Conservation (phyloP, 768 basidiomycete genomes). For the Phlebiopsis flavidoalba region DNA sequence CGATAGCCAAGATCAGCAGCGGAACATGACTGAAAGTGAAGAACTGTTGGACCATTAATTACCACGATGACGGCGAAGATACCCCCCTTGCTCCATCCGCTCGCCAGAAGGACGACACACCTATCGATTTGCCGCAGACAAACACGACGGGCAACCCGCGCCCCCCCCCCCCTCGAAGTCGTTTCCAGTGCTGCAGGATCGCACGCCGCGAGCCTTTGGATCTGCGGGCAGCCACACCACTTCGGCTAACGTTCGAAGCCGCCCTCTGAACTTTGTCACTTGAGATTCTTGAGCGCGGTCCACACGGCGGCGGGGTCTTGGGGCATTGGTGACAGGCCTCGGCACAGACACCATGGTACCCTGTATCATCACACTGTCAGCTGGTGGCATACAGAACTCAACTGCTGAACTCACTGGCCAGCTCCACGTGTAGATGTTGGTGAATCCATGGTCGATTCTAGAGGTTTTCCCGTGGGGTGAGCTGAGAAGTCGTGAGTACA, state of each 20-base stretch:
- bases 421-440: conserved; percentile 92
- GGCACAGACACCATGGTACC: conserved; percentile 64
- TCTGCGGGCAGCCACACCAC: conserved; percentile 53
- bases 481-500: background rate
- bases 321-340: conserved; percentile 45
- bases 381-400: background rate
- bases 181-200: conserved; percentile 77
- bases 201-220: conserved; percentile 64
- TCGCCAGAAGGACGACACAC: conserved; percentile 91
- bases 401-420: conserved; percentile 51
- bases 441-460: conserved; percentile 95
- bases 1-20: no score
- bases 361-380: conserved; percentile 30
- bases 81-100: conserved; percentile 95
- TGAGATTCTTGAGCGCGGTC: conserved; percentile 84
- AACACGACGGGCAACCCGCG: conserved; percentile 87
- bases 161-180: no score
- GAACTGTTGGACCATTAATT: no score
- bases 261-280: conserved; percentile 87
- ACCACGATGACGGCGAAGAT: no score
- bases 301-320: conserved; percentile 91
- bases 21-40: no score
- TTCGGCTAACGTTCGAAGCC: conserved; percentile 87
- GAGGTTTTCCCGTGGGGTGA: background rate
- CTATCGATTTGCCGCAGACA: conserved; percentile 91